phyloP scores from a whole-genome alignment of 108 stramenopile genomes.

The Schizochytrium sp. region DNA sequence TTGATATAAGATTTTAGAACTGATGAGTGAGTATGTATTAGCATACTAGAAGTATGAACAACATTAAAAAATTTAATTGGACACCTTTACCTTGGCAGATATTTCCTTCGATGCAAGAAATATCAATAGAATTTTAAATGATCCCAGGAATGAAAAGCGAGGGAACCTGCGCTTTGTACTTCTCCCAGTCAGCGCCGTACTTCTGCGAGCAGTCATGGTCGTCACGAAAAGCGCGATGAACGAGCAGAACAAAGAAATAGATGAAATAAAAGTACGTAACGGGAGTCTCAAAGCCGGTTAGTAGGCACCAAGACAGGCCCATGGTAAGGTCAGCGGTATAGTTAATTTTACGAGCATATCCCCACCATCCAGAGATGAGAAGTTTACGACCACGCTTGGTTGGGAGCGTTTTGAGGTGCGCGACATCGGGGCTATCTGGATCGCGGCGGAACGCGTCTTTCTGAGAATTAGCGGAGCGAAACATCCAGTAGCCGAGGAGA shows the following conservation, averaged over 20 bases:
- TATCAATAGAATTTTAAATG: constrained; percentile 70
- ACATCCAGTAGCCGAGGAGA: constrained; percentile 85
- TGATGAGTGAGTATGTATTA: too few relatives aligned
- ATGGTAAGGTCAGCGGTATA: constrained; percentile 98
- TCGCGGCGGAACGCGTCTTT: constrained; percentile 94
- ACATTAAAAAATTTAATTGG: too few relatives aligned
- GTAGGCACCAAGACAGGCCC: constrained; percentile 95
- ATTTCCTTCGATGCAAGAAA: background rate
- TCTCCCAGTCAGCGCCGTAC: constrained; percentile 95
- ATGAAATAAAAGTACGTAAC: constrained; percentile 96
- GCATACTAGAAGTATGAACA: too few relatives aligned
- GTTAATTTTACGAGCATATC: constrained; percentile 96
- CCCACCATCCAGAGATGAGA: constrained; percentile 97
- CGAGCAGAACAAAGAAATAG: constrained; percentile 91
- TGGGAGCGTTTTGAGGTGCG: constrained; percentile 70
- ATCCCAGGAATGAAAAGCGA: constrained; percentile 94
- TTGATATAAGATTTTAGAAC: too few relatives aligned
- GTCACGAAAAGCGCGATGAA: constrained; percentile 95
- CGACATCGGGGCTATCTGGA: constrained; percentile 77
- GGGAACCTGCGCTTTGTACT: constrained; percentile 91
- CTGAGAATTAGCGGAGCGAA: constrained; percentile 91
- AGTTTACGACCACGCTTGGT: constrained; percentile 74
- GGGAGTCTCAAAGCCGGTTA: constrained; percentile 84
- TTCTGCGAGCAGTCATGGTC: constrained; percentile 91
- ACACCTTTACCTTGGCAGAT: background rate